Base-by-base conservation (phyloP, 2,329 filamentous ascomycete species). In the Aspergillus awamori region DNA sequence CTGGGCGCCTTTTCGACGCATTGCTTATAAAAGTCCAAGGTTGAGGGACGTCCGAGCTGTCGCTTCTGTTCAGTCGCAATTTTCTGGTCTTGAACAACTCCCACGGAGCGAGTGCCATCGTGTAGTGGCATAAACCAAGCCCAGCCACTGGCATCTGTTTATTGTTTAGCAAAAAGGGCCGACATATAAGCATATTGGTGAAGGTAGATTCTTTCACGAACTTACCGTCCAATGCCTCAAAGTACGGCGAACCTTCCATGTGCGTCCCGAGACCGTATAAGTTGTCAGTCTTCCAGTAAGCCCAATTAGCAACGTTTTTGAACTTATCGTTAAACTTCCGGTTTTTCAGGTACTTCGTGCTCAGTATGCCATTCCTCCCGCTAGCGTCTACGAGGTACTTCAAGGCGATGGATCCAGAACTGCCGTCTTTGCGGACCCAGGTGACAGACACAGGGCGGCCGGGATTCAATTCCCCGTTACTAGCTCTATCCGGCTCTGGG, bases 361-460 rank as follows among this genome's bases (percentile, higher is more conserved):
- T 77, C 10, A 84, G 20, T 3, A 84, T 52, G 3, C 82, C 82
- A 0, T 60, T 62, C 11, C 82, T 74, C 2, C 83, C 82, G 55
- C 74, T 80, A 0, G 82, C 82, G 67, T 85, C 82, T 0, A 84
- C 67, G n/a, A 84, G 51, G 59, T 83, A 84, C 5, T 83, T 70
- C 60, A 83, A 83, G 8, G 28, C 28, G 28, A 30, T 30, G 28
- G 8, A 30, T 30, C 28, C 28, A 30, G 28, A 30, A 30, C 28
- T 30, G 28, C 28, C 28, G 28, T 30, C 28, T 30, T 30, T 30
- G 28, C 28, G 28, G 28, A 30, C 28, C 28, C 28, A 30, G 6
- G 28, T 30, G 28, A 8, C 28, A 30, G 28, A 30, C 28, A 30
- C 28, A 30, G 28, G 28, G 8, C 28, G 28, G 8, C 28, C 28